Conservation (phyloP, 2,329 filamentous ascomycete genomes). For the Penicillium fuscoglaucum region DNA sequence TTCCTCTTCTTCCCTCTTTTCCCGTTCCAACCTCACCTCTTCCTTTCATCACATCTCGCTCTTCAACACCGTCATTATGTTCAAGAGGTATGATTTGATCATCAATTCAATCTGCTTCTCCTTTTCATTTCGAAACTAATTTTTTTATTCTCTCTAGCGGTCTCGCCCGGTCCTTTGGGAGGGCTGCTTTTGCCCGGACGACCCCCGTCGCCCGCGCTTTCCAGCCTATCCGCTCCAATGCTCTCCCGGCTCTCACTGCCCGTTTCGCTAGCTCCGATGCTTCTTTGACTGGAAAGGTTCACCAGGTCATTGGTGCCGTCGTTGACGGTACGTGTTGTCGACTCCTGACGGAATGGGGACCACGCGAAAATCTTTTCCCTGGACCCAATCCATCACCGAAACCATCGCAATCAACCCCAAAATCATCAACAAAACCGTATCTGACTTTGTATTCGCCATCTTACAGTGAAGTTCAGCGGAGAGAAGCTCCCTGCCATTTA, state of each 20-base stretch:
- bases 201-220: slow-evolving; percentile 56
- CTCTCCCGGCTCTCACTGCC: slow-evolving; percentile 59
- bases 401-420: slow-evolving; percentile 33
- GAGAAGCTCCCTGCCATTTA: slow-evolving; percentile 95
- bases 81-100: slow-evolving; percentile 57
- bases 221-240: slow-evolving; percentile 58
- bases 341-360: slow-evolving; percentile 25
- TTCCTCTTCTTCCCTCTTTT: slow-evolving; percentile 38
- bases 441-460: slow-evolving; percentile 32
- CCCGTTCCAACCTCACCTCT: slow-evolving; percentile 24
- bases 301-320: slow-evolving; percentile 95
- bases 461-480: slow-evolving; percentile 89
- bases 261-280: slow-evolving; percentile 63
- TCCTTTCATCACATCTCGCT: slow-evolving; percentile 35
- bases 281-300: slow-evolving; percentile 62
- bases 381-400: slow-evolving; percentile 40
- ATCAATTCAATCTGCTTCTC: slow-evolving; percentile 20
- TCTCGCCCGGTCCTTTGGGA: slow-evolving; percentile 65
- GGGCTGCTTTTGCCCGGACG: slow-evolving; percentile 59
- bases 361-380: slow-evolving; percentile 47
- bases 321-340: slow-evolving; percentile 76
- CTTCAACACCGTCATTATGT: slow-evolving; percentile 56
- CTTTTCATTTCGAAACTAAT: slow-evolving; percentile 36
- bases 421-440: slow-evolving; percentile 23
- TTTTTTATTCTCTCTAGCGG: slow-evolving; percentile 51